A percentile compares a stretch with the other conserved stretches of the same genome.
Conservation (phyloP, 2,329 filamentous ascomycete genomes). For the Domatiomyces globalis region DNA sequence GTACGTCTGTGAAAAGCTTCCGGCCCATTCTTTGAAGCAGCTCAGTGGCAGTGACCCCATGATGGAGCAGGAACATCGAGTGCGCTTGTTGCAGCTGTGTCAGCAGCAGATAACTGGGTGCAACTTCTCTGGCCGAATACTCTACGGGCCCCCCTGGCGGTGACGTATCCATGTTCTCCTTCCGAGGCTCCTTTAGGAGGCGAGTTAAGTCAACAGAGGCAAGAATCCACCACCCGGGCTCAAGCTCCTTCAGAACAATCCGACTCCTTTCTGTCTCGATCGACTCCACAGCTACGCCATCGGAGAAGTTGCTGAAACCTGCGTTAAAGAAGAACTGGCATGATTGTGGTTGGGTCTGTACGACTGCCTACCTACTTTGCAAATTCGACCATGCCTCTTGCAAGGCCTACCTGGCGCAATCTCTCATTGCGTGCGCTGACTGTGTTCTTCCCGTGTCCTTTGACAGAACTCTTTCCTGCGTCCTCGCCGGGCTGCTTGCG, state of each 20-base stretch:
- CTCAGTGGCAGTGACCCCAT: slow-evolving; percentile 57
- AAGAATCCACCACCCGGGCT: slow-evolving; percentile 88
- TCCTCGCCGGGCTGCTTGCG: slow-evolving; percentile 8
- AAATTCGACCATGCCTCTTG: slow-evolving; percentile 93
- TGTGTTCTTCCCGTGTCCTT: slow-evolving; percentile 12
- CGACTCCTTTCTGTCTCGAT: slow-evolving; percentile 85
- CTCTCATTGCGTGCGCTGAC: slow-evolving; percentile 54
- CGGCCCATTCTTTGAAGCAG: slow-evolving; percentile 54
- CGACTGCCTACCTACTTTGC: slow-evolving; percentile 40
- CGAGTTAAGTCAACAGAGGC: slow-evolving; percentile 77
- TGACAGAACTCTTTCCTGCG: slow-evolving; percentile 8
- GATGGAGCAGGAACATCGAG: slow-evolving; percentile 72
- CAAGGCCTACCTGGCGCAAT: slow-evolving; percentile 82
- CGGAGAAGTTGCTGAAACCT: slow-evolving; percentile 58
- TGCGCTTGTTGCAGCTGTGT: slow-evolving; percentile 74
- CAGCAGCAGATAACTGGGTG: slow-evolving; percentile 61
- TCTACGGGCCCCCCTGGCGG: slow-evolving; percentile 38
- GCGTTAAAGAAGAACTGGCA: neutral
- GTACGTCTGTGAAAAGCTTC: slow-evolving; percentile 53
- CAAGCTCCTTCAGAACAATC: slow-evolving; percentile 73
- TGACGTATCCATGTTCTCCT: slow-evolving; percentile 18
- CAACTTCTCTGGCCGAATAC: slow-evolving; percentile 82
- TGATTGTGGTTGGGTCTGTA: slow-evolving; percentile 1
- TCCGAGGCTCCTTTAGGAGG: slow-evolving; percentile 32
- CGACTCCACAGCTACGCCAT: slow-evolving; percentile 59